These are phyloP conservation scores for Phytophthora pluvialis DNA, from an alignment of 352 stramenopile species.

Conservation along the genomic window DNA sequence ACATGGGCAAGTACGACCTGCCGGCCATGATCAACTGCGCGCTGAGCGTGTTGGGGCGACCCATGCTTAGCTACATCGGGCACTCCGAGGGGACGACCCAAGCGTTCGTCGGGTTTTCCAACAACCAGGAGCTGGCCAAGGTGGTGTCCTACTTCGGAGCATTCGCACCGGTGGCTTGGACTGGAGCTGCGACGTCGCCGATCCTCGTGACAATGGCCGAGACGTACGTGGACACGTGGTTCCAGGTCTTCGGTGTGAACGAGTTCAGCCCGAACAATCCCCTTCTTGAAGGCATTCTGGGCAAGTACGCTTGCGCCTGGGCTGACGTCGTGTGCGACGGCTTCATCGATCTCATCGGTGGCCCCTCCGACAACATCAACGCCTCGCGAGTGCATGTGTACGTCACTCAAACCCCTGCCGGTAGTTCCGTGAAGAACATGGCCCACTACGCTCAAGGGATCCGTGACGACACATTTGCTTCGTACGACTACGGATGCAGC, in stretches of 20 bases:
- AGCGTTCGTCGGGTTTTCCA: slow-evolving; percentile 55
- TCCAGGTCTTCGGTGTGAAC: slow-evolving; percentile 38
- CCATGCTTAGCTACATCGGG: slow-evolving; percentile 50
- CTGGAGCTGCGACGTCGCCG: slow-evolving; percentile 33
- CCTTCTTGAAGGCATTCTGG: slow-evolving; percentile 39
- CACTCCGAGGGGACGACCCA: slow-evolving; percentile 61
- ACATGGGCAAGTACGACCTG: slow-evolving; percentile 63
- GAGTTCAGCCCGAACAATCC: slow-evolving; percentile 44
- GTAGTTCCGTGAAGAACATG: slow-evolving; percentile 65
- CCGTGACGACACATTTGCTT: slow-evolving; percentile 49
- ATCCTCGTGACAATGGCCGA: slow-evolving; percentile 43
- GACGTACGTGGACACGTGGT: slow-evolving; percentile 42
- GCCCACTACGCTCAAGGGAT: slow-evolving; percentile 59
- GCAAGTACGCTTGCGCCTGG: slow-evolving; percentile 41
- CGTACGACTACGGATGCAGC: slow-evolving; percentile 60
- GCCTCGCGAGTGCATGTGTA: slow-evolving; percentile 52
- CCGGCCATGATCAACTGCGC: slow-evolving; percentile 56
- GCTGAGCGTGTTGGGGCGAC: slow-evolving; percentile 29
- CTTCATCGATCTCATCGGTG: slow-evolving; percentile 43
- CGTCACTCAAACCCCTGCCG: slow-evolving; percentile 55
- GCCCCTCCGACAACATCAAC: slow-evolving; percentile 50
- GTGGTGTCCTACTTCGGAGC: slow-evolving; percentile 60
- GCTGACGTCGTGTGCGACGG: slow-evolving; percentile 39
- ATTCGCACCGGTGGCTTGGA: slow-evolving; percentile 49
- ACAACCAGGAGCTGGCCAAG: slow-evolving; percentile 51